Conservation (phyloP, 2,329 filamentous ascomycete genomes). For the Cladosporium sphaerospermum region DNA sequence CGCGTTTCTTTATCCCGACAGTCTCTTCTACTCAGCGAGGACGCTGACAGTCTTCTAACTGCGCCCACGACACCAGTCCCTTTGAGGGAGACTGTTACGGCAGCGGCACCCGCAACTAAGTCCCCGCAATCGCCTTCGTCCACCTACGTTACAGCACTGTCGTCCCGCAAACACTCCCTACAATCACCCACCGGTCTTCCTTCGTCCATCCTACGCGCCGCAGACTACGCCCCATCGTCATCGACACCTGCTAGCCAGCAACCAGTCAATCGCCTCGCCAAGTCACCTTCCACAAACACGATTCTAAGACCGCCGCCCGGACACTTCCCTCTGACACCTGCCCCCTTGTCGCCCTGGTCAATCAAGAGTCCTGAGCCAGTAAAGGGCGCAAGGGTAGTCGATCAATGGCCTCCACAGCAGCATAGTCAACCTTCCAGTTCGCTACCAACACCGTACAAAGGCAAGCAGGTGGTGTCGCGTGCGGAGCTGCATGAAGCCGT, state of each 20-base stretch:
- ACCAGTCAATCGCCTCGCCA: not conserved
- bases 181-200: not conserved
- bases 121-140: not conserved
- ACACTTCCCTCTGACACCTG: not conserved
- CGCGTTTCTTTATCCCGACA: not conserved
- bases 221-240: not conserved
- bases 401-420: constrained; percentile 8
- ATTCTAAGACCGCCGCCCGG: constrained; percentile 9
- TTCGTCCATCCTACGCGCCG: not conserved
- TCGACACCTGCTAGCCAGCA: not conserved
- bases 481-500: constrained; percentile 15
- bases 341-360: constrained; percentile 10
- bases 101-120: not conserved
- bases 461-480: too few species aligned
- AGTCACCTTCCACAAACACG: constrained; percentile 14
- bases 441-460: too few species aligned
- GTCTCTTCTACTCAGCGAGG: not conserved
- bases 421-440: not conserved
- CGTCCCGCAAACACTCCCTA: not conserved
- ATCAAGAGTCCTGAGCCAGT: constrained; percentile 4
- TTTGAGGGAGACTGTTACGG: not conserved
- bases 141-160: not conserved
- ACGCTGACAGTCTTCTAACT: not conserved
- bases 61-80: not conserved
- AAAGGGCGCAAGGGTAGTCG: not conserved